Evolutionary conservation across 2,329 filamentous ascomycete species (phyloP).

Genomic region (Pseudocercospora fuligena): DNA sequence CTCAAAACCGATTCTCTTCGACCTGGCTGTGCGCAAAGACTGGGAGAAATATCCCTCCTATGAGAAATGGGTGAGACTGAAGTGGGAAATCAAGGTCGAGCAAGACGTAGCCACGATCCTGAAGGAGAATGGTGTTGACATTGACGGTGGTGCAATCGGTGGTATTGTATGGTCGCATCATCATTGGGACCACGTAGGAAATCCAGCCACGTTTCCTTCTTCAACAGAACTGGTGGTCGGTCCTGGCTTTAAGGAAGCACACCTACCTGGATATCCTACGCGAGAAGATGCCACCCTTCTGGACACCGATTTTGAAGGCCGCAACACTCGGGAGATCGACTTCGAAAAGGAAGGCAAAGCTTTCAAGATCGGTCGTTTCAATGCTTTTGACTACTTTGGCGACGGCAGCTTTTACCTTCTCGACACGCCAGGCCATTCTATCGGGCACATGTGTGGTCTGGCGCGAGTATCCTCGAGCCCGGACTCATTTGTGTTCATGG

Average conservation of each 20-base stretch:
- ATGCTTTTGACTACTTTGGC: conserved; percentile 59
- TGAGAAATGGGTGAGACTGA: conserved; percentile 38
- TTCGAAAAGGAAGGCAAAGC: conserved; percentile 42
- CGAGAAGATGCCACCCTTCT: conserved; percentile 46
- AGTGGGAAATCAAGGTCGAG: conserved; percentile 47
- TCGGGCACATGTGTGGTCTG: conserved; percentile 56
- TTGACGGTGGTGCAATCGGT: conserved; percentile 43
- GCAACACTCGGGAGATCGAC: conserved; percentile 44
- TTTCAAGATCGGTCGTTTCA: conserved; percentile 52
- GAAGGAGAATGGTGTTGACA: conserved; percentile 45
- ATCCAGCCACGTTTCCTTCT: conserved; percentile 50
- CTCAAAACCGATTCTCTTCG: conserved; percentile 51
- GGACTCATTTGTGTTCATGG: conserved; percentile 56
- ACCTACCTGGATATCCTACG: conserved; percentile 52
- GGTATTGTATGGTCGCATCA: conserved; percentile 43
- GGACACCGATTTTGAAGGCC: conserved; percentile 48
- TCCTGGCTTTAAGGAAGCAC: conserved; percentile 50
- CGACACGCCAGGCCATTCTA: conserved; percentile 50
- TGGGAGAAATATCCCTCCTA: conserved; percentile 46
- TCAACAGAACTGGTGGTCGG: conserved; percentile 54
- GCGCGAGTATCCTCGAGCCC: conserved; percentile 47
- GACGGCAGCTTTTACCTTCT: conserved; percentile 63
- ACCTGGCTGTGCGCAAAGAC: conserved; percentile 55
- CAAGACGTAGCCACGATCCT: conserved; percentile 51
- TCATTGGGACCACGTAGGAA: conserved; percentile 45